Evolutionary conservation across 345 rosid species (phyloP).

Genomic region (Raphanus raphanistrum): DNA sequence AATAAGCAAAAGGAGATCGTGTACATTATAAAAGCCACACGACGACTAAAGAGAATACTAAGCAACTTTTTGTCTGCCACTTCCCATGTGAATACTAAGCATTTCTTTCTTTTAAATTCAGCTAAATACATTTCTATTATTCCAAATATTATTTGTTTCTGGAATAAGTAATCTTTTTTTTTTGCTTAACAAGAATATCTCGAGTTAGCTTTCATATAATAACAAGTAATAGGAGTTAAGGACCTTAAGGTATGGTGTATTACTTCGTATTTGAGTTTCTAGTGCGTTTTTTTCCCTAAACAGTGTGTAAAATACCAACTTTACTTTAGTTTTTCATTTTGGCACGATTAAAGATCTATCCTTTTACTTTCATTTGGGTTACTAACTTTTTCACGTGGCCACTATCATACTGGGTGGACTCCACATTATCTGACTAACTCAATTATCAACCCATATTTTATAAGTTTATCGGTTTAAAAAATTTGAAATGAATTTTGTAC

Average conservation of each 20-base stretch:
- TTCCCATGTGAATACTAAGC: not conserved
- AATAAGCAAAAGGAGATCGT: not conserved
- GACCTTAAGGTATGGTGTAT: not conserved
- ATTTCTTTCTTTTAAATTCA: not conserved
- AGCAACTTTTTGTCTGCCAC: slow-evolving; percentile 33
- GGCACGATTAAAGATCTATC: not conserved
- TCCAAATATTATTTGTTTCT: not conserved
- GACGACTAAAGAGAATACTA: slow-evolving; percentile 13
- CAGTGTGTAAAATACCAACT: not conserved
- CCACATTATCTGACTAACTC: slow-evolving; percentile 2
- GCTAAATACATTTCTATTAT: not conserved
- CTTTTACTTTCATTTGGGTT: slow-evolving; percentile 1
- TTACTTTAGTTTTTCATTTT: not conserved
- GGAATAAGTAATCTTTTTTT: not conserved
- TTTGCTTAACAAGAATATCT: too few relatives aligned
- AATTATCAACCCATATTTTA: not conserved
- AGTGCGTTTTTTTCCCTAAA: not conserved
- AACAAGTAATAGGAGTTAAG: too few relatives aligned
- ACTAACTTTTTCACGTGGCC: slow-evolving; percentile 14
- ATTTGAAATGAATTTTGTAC: not conserved
- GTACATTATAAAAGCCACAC: slow-evolving; percentile 11
- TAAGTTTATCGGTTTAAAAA: not conserved
- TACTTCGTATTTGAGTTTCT: not conserved
- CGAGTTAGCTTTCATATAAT: not conserved
- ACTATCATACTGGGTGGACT: slow-evolving; percentile 8